phyloP scores from a whole-genome alignment of 2,329 filamentous ascomycete genomes.

The Thyridium curvatum region DNA sequence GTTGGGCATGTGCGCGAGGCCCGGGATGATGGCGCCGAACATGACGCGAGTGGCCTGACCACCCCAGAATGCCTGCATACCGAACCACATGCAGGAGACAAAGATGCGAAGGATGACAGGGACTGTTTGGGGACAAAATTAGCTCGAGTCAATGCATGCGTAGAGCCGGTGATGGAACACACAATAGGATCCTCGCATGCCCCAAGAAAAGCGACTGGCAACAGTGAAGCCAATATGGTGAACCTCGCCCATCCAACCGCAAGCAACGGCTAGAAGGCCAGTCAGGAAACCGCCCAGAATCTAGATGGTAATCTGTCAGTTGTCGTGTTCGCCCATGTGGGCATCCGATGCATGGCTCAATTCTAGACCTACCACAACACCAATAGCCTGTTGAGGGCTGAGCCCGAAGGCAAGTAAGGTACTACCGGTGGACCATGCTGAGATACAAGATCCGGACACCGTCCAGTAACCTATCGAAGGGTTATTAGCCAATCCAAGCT shows the following conservation, averaged over 20 bases:
- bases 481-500: no score
- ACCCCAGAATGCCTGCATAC: constrained; percentile 21
- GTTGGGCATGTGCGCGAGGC: constrained; percentile 16
- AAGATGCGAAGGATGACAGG: constrained; percentile 19
- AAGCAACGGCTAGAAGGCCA: constrained; percentile 2
- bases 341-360: no score
- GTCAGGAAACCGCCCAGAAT: constrained; percentile 2
- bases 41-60: constrained; percentile 19
- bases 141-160: constrained; percentile 2
- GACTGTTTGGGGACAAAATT: constrained; percentile 5
- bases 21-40: constrained; percentile 19
- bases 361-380: constrained; percentile 7
- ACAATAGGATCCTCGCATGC: constrained; percentile 7
- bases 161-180: no score
- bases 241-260: no score
- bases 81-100: constrained; percentile 17
- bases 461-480: no score
- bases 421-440: constrained; percentile 16
- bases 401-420: constrained; percentile 17
- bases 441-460: constrained; percentile 5
- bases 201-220: constrained; percentile 10
- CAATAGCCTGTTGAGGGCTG: constrained; percentile 18
- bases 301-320: background rate
- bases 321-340: no score
- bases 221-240: constrained; percentile 20